Conservation (phyloP, 192 early-diverging fungal genomes). For the Diversispora epigaea region DNA sequence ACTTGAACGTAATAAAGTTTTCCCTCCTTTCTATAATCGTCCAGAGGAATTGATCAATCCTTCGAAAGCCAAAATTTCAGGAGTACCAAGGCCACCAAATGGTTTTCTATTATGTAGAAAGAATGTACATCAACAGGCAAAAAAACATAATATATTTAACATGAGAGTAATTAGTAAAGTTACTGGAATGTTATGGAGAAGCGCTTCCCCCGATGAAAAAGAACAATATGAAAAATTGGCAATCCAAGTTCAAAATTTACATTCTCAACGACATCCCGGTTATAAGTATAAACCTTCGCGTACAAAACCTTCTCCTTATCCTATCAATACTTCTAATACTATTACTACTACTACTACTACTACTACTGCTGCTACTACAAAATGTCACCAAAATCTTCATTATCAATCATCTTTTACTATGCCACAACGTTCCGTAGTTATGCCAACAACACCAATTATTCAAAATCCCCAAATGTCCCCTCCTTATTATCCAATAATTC, state of each 20-base stretch:
- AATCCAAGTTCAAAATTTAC: background rate
- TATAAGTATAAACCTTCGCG: conserved; percentile 10
- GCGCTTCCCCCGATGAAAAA: background rate
- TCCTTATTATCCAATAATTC: too few species aligned
- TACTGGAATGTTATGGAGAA: background rate
- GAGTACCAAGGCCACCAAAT: background rate
- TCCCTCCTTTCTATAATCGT: background rate
- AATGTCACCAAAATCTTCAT: background rate
- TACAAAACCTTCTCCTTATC: background rate
- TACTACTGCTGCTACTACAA: too few species aligned
- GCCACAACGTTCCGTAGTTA: background rate
- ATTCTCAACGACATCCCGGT: background rate
- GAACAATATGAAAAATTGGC: conserved; percentile 3
- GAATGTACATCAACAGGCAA: conserved; percentile 4
- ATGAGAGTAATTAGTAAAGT: conserved; percentile 19
- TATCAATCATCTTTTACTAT: background rate
- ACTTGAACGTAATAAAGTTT: background rate
- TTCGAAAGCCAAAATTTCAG: background rate
- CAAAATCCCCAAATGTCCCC: background rate
- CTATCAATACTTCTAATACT: background rate
- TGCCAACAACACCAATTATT: background rate
- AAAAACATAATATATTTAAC: background rate
- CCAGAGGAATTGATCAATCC: conserved; percentile 11
- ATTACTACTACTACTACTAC: too few species aligned
- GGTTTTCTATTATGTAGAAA: conserved; percentile 13